Base-by-base conservation (phyloP, 2,329 filamentous ascomycete species). In the Hortaea werneckii region DNA sequence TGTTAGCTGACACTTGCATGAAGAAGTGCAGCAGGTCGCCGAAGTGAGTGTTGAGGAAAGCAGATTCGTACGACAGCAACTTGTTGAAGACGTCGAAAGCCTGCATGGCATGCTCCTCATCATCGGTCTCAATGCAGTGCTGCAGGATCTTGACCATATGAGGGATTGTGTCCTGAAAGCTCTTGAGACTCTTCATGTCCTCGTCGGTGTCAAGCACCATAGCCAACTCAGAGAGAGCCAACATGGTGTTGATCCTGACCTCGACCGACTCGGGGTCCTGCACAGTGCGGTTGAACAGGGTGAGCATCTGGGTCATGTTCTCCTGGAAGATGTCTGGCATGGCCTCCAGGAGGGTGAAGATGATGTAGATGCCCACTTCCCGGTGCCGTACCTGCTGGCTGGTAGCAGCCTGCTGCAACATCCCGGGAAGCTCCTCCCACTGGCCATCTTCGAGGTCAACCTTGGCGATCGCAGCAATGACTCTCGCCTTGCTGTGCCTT, bases 1-100 rank as follows among this genome's bases (percentile, higher is more conserved):
- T 83, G 67, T 94, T 86, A 57, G 78, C 76, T 40, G 85, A 79
- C 45, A 98, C 76, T 49, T 92, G 83, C 59, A 94, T 83, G 87
- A 96, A 96, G 74, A 96, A 95, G 56, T 85, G 79, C 50, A 95
- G 76, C 6, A 98, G 77, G 59, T 95, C 87, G 63, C 83, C 87
- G 61, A 98, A 87, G 70, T 95, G 89, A 45, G 79, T 75, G 54
- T 83, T 85, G 43, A 96, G 73, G 42, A 96, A 78, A 40, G 86
- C 79, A 29, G 87, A 84, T 64, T 95, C 90, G 65, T 87, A 95
- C 53, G 85, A 85, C 44, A 98, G 78, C 59, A 95, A 82, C 42
- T 87, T 92, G 73, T 96, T 92, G 78, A 96, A 95, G 55, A 95
- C 88, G 65, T 96, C 92, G 58, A 96, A 98, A 28, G 87, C 80